A percentile compares a stretch with the other conserved stretches of the same genome.
phyloP scores from a whole-genome alignment of 1,139 yeast genomes.

The Geotrichum klebahnii region DNA sequence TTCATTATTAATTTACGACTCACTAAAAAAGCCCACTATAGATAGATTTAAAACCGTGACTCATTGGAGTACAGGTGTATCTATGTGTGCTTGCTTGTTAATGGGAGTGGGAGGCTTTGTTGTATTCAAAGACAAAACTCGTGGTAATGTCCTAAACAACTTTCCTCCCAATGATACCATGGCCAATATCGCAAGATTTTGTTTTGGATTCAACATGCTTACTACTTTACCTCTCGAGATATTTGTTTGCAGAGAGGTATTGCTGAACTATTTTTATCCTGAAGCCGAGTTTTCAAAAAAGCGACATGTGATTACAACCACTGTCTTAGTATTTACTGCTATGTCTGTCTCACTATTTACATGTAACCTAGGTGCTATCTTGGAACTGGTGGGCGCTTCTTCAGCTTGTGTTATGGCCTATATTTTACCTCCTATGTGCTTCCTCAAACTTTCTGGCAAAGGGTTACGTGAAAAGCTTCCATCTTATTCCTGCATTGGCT shows the following conservation, averaged over 20 bases:
- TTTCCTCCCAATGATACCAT: conserved; percentile 65
- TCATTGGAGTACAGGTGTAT: conserved; percentile 76
- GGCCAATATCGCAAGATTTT: conserved; percentile 81
- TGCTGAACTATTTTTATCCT: conserved; percentile 57
- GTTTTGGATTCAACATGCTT: conserved; percentile 91
- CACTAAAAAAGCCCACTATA: conserved; percentile 70
- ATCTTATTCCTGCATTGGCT: conserved; percentile 56
- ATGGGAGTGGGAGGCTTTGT: conserved; percentile 80
- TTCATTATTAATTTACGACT: conserved; percentile 81
- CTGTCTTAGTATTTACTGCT: conserved; percentile 60
- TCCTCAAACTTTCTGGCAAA: conserved; percentile 58
- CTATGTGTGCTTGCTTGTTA: conserved; percentile 71
- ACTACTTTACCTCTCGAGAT: conserved; percentile 90
- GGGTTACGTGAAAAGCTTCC: conserved; percentile 50
- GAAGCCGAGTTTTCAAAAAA: conserved; percentile 24
- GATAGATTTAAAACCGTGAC: conserved; percentile 71
- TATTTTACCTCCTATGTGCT: conserved; percentile 84
- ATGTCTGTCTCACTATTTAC: conserved; percentile 76
- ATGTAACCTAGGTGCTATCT: conserved; percentile 81
- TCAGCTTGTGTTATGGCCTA: conserved; percentile 92
- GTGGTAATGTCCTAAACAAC: conserved; percentile 83
- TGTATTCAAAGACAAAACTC: conserved; percentile 70
- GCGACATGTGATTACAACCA: conserved; percentile 62
- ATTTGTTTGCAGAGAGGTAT: conserved; percentile 82
- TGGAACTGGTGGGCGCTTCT: conserved; percentile 88